A percentile compares a stretch with the other conserved stretches of the same genome.
These are phyloP conservation scores for Plasmodium vivax DNA, from an alignment of 169 alveolate species.

Conservation along the genomic window DNA sequence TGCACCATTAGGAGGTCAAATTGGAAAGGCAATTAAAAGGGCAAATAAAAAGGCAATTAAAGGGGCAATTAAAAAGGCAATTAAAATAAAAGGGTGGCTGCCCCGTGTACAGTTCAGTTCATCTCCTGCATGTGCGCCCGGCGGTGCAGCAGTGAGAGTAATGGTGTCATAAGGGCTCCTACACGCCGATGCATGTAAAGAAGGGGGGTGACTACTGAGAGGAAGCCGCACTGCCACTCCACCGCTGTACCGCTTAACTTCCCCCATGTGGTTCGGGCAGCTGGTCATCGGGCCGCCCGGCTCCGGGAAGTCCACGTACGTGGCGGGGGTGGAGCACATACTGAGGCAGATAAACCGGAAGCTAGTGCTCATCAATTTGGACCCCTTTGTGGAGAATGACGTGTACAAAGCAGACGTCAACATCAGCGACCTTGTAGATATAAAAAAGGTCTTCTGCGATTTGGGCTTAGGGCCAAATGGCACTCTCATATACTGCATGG, in stretches of 20 bases:
- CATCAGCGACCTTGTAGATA: slow-evolving; percentile 90
- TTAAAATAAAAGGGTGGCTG: not conserved
- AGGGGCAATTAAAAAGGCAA: not conserved
- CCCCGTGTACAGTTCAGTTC: not conserved
- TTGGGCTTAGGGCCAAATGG: slow-evolving; percentile 96
- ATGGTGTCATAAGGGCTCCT: not conserved
- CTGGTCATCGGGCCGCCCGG: slow-evolving; percentile 96
- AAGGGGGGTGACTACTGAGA: not conserved
- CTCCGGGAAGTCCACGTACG: slow-evolving; percentile 94
- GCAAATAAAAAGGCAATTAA: too few relatives aligned
- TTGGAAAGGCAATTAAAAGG: not conserved
- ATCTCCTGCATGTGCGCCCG: not conserved
- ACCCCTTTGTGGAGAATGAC: slow-evolving; percentile 91
- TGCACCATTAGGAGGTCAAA: not conserved
- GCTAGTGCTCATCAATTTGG: slow-evolving; percentile 89
- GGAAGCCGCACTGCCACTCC: not conserved
- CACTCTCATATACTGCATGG: slow-evolving; percentile 94
- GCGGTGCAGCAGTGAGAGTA: not conserved
- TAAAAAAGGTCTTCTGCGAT: slow-evolving; percentile 90
- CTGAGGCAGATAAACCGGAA: slow-evolving; percentile 85
- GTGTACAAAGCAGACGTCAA: slow-evolving; percentile 91
- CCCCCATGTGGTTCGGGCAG: slow-evolving; percentile 89
- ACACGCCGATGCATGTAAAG: not conserved
- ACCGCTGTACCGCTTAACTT: not conserved
- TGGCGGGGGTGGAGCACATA: slow-evolving; percentile 92